Conservation (phyloP, 129 eudicot genomes). For the Centrapalus pauciflorus region DNA sequence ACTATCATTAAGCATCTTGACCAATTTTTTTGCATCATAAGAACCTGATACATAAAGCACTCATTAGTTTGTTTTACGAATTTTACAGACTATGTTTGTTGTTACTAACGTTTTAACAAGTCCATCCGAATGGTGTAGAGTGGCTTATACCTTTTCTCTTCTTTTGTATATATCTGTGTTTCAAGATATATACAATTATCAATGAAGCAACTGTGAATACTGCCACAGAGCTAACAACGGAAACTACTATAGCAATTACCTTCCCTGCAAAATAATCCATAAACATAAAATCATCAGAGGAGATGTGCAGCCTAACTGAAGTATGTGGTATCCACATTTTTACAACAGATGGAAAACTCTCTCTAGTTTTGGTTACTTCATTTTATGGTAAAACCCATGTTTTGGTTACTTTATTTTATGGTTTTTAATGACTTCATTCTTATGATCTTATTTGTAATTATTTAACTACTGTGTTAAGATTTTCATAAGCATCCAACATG, state of each 20-base stretch:
- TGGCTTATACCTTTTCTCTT: constrained; percentile 65
- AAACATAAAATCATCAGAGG: neutral
- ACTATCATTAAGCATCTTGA: constrained; percentile 56
- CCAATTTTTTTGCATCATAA: constrained; percentile 46
- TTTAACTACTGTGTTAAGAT: too few relatives aligned
- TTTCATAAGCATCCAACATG: too few relatives aligned
- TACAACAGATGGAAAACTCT: too few relatives aligned
- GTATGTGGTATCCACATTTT: too few relatives aligned
- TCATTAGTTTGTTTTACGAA: neutral
- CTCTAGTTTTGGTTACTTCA: too few relatives aligned
- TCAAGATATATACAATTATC: constrained; percentile 47
- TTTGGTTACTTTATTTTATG: too few relatives aligned
- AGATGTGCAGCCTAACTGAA: neutral
- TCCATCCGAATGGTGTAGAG: neutral
- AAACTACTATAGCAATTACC: constrained; percentile 40
- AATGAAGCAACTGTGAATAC: constrained; percentile 41
- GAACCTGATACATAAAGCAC: constrained; percentile 26
- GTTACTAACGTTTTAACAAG: neutral
- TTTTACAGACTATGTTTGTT: neutral
- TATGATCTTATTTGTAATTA: too few relatives aligned
- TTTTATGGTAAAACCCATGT: too few relatives aligned
- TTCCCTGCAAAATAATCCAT: constrained; percentile 48
- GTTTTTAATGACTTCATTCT: too few relatives aligned
- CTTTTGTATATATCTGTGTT: constrained; percentile 40
- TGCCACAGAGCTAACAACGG: constrained; percentile 46